phyloP scores from a whole-genome alignment of 805 yeast genomes.

The Debaryomyces hansenii region DNA sequence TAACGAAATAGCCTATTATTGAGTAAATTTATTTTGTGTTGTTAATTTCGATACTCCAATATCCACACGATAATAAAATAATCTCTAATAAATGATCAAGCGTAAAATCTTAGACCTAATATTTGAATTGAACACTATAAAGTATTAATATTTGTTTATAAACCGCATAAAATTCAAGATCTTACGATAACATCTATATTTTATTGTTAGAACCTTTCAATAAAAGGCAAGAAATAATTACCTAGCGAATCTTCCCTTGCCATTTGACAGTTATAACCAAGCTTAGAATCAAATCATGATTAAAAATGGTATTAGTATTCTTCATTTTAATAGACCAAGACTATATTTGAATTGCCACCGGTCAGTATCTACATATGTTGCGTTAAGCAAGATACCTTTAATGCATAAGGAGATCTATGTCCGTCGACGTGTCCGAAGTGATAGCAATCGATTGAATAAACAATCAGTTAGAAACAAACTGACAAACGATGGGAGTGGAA shows the following conservation, averaged over 20 bases:
- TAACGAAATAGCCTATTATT: not conserved
- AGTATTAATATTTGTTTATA: no score
- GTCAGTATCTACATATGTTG: not conserved
- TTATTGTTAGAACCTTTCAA: no score
- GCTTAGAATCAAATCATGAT: not conserved
- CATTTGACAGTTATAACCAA: no score
- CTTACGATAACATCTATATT: no score
- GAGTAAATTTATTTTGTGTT: conserved; percentile 1
- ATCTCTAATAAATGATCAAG: not conserved
- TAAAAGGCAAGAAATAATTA: no score
- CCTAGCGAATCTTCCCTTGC: no score
- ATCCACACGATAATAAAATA: not conserved
- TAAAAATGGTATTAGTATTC: not conserved
- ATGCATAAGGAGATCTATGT: not conserved
- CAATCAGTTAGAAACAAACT: not conserved
- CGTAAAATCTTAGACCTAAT: not conserved
- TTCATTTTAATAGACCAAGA: not conserved
- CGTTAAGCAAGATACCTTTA: not conserved
- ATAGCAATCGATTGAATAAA: not conserved
- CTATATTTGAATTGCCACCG: not conserved
- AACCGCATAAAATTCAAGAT: no score
- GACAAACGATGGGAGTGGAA: not conserved
- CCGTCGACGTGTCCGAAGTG: not conserved
- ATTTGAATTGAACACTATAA: not conserved
- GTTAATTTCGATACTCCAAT: not conserved